Evolutionary conservation across 768 basidiomycete species (phyloP).

Genomic region (Lenzites betulinus): DNA sequence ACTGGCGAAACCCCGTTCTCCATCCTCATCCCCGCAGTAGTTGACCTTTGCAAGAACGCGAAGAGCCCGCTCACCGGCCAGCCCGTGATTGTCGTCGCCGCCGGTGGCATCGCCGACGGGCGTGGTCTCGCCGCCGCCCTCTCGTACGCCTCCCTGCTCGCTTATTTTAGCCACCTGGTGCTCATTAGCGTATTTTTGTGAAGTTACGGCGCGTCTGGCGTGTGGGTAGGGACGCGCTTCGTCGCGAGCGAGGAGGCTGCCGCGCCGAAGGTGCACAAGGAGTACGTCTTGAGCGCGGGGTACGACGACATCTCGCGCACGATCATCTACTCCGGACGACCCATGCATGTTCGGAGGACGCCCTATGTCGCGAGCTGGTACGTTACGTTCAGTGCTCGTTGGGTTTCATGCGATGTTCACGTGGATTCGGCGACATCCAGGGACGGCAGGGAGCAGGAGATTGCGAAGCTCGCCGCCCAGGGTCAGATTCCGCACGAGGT

Average conservation of each 20-base stretch:
- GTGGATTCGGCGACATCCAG: slow-evolving; percentile 32
- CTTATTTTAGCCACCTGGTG: not conserved
- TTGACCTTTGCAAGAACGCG: slow-evolving; percentile 69
- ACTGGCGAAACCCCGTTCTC: slow-evolving; percentile 83
- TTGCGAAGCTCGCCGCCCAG: slow-evolving; percentile 54
- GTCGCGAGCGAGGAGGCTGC: slow-evolving; percentile 82
- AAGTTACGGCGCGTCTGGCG: slow-evolving; percentile 80
- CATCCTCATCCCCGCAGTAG: slow-evolving; percentile 78
- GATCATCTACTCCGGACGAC: slow-evolving; percentile 75
- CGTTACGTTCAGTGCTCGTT: slow-evolving; percentile 22
- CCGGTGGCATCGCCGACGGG: slow-evolving; percentile 84
- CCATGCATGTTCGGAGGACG: slow-evolving; percentile 80
- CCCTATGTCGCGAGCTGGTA: slow-evolving; percentile 78
- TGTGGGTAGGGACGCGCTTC: slow-evolving; percentile 90
- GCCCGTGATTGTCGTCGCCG: slow-evolving; percentile 76
- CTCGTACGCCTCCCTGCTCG: slow-evolving; percentile 42
- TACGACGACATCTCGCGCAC: slow-evolving; percentile 76
- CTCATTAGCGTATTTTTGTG: not conserved
- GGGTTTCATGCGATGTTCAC: not conserved
- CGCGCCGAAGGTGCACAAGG: slow-evolving; percentile 74
- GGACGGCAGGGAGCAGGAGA: slow-evolving; percentile 67
- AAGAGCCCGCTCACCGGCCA: slow-evolving; percentile 80
- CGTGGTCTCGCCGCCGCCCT: slow-evolving; percentile 77
- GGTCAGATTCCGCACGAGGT: slow-evolving; percentile 78
- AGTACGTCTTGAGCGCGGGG: slow-evolving; percentile 65